A percentile compares a stretch with the other conserved stretches of the same genome.
Evolutionary conservation across 73 alveolate species (phyloP).

Genomic region (Paramecium bursaria): DNA sequence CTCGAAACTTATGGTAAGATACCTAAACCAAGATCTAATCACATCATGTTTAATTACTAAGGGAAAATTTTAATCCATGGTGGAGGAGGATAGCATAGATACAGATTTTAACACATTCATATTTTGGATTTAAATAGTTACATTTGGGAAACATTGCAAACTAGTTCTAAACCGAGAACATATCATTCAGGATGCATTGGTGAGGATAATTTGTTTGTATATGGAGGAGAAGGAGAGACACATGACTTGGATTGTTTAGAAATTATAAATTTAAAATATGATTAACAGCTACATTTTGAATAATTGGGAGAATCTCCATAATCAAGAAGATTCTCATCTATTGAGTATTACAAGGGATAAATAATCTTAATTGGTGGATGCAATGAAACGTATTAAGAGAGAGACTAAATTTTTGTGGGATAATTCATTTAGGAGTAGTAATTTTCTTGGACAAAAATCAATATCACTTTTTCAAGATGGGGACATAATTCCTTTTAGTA

Average conservation of each 20-base stretch:
- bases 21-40: slow-evolving; percentile 52
- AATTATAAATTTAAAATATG: not conserved
- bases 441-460: not conserved
- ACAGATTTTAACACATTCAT: slow-evolving; percentile 7
- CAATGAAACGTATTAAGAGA: not conserved
- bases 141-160: not conserved
- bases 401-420: not conserved
- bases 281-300: not conserved
- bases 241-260: slow-evolving; percentile 25
- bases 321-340: slow-evolving; percentile 25
- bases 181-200: slow-evolving; percentile 54
- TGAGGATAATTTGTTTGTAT: slow-evolving; percentile 3
- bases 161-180: slow-evolving; percentile 29
- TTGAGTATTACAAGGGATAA: not conserved
- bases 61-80: slow-evolving; percentile 34
- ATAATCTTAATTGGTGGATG: slow-evolving; percentile 46
- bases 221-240: slow-evolving; percentile 28
- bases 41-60: slow-evolving; percentile 9
- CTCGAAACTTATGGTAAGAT: not conserved
- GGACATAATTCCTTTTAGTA: not conserved
- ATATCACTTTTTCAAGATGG: slow-evolving; percentile 19
- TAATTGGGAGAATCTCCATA: not conserved
- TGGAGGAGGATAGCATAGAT: not conserved
- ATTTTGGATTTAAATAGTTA: not conserved
- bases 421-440: not conserved